Evolutionary conservation across 202 grass and related monocot species (phyloP), one percentile per base, ranked within the genome.

Genomic region (Schoenoplectus tabernaemontani): DNA sequence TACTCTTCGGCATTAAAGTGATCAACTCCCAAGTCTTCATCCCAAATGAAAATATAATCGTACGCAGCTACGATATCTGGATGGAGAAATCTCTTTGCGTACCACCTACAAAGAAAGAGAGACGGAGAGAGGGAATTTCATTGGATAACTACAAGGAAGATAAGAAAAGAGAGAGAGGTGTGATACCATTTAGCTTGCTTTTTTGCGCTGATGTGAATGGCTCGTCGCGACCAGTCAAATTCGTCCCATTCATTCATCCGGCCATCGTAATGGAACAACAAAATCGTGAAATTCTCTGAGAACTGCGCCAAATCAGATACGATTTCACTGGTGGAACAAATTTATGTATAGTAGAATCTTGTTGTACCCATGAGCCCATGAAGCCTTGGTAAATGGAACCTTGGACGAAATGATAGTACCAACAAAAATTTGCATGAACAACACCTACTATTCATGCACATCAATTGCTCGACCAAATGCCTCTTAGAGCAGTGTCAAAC

Each of bases 231-330:
- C 93, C 93, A 97, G 56, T 91, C 93, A 84, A 97, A 91, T 68
- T 97, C 93, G 76, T 90, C 91, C 93, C 93, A 97, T 84, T 97
- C 93, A 59, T 88, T 91, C 83, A 91, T 89, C 7, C 89, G 84
- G 8, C 91, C 93, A 87, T 97, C 93, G 76, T 97, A 97, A 86
- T 97, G 91, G 80, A 97, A 97, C 67, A 97, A 79, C 81, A 97
- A 81, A 56, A 97, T 97, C 48, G 93, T 93, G 79, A 97, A 97
- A 51, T 97, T 91, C 67, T 91, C 93, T 75, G 93, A 97, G 80
- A 97, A 97, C 93, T 97, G 82, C 65, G 88, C 5, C 58, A 82
- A n/a, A 68, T 68, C 3, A 43, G 9, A 68, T 43, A 9, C 8
- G 17, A 65, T 65, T 20, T 65, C 63, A 9, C 28, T 19, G 19